Percentiles rank a stretch among this genome's conserved stretches.
These are phyloP conservation scores for Lipomyces chichibuensis DNA, from an alignment of 805 yeast genomes.

Conservation along the genomic window DNA sequence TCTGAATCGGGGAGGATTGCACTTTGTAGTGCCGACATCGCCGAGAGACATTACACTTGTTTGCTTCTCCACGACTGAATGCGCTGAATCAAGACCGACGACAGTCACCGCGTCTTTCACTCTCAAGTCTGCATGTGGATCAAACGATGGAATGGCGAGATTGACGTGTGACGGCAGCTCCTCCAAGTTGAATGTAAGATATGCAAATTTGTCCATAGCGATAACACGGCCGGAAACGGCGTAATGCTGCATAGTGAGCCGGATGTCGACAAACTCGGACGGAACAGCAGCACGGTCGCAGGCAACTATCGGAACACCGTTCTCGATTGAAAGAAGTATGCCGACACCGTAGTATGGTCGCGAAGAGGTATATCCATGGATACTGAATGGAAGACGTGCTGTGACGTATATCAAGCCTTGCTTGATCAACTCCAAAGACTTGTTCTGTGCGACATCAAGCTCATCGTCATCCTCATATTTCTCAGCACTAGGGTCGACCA, in stretches of 20 bases:
- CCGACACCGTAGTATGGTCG: slow-evolving; percentile 33
- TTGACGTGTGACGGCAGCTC: slow-evolving; percentile 25
- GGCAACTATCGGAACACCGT: slow-evolving; percentile 25
- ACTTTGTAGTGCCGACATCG: slow-evolving; percentile 31
- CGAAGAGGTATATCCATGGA: slow-evolving; percentile 31
- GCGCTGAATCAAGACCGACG: slow-evolving; percentile 22
- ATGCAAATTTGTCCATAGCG: slow-evolving; percentile 30
- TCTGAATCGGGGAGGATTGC: slow-evolving; percentile 33
- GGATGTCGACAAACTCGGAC: slow-evolving; percentile 28
- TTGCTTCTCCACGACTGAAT: slow-evolving; percentile 23
- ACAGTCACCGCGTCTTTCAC: slow-evolving; percentile 26
- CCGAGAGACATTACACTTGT: slow-evolving; percentile 18
- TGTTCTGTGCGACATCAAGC: not conserved
- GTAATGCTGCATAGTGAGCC: slow-evolving; percentile 33
- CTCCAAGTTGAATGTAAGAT: slow-evolving; percentile 21
- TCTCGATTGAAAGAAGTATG: slow-evolving; percentile 20
- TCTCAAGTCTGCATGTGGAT: slow-evolving; percentile 6
- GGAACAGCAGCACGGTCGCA: slow-evolving; percentile 34
- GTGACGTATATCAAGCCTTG: slow-evolving; percentile 29
- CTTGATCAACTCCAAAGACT: slow-evolving; percentile 19
- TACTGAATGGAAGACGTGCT: slow-evolving; percentile 33
- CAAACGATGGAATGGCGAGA: slow-evolving; percentile 21
- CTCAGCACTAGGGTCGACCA: not conserved
- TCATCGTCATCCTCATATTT: slow-evolving; percentile 22
- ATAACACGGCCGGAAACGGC: slow-evolving; percentile 30